phyloP scores from a whole-genome alignment of 2,329 filamentous ascomycete genomes.

The Trichophyton verrucosum region DNA sequence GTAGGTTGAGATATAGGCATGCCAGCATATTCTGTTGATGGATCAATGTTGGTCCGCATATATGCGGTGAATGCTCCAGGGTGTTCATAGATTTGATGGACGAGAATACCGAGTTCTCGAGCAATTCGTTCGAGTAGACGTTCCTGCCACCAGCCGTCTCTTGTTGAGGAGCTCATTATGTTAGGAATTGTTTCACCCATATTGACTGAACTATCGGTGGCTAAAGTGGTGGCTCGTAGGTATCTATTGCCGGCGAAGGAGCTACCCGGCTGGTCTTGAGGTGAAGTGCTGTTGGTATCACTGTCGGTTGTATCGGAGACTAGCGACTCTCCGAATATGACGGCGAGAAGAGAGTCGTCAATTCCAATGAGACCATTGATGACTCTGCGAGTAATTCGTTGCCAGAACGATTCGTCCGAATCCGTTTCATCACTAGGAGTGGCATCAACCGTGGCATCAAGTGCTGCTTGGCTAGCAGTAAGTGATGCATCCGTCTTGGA shows the following conservation, averaged over 20 bases:
- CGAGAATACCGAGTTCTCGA: slow-evolving; percentile 69
- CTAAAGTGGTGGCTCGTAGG: slow-evolving; percentile 6
- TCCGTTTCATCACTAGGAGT: slow-evolving; percentile 20
- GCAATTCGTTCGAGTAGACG: slow-evolving; percentile 73
- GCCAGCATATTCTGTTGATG: slow-evolving; percentile 63
- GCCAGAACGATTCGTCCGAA: slow-evolving; percentile 60
- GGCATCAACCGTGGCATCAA: background rate
- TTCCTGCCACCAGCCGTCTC: slow-evolving; percentile 33
- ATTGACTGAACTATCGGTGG: slow-evolving; percentile 5
- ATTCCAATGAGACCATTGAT: slow-evolving; percentile 85
- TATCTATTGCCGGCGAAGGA: slow-evolving; percentile 20
- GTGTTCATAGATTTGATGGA: slow-evolving; percentile 72
- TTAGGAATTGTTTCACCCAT: slow-evolving; percentile 26
- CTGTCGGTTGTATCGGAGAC: slow-evolving; percentile 29
- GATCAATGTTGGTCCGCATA: slow-evolving; percentile 47
- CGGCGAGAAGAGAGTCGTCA: slow-evolving; percentile 69
- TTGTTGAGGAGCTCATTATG: slow-evolving; percentile 17
- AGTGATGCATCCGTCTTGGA: background rate
- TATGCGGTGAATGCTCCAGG: slow-evolving; percentile 85
- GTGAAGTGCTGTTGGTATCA: slow-evolving; percentile 5
- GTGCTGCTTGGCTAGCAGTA: background rate
- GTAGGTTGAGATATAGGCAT: slow-evolving; percentile 43
- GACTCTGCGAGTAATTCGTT: slow-evolving; percentile 69
- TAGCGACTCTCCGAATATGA: slow-evolving; percentile 74
- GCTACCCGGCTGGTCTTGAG: slow-evolving; percentile 21